Evolutionary conservation across 495 filamentous ascomycete species (phyloP).

Genomic region (Cercophora newfieldiana): DNA sequence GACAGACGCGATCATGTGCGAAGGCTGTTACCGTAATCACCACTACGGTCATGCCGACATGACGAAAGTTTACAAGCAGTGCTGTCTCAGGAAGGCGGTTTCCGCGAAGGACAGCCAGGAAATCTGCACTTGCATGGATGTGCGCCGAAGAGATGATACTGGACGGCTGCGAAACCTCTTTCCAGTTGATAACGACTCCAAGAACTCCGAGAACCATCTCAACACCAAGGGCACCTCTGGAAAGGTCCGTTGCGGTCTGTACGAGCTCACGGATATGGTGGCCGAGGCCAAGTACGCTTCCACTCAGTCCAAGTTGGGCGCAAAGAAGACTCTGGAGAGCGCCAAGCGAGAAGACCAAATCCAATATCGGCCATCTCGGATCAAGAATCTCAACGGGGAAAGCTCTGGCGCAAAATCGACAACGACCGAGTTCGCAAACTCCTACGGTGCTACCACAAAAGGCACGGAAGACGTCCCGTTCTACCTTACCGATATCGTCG

Average conservation of each 20-base stretch:
- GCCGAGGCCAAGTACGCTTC: constrained; percentile 13
- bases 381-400: constrained; percentile 6
- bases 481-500: constrained; percentile 31
- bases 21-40: constrained; percentile 25
- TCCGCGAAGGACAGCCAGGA: constrained; percentile 18
- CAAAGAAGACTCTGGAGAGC: background rate
- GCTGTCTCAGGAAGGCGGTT: constrained; percentile 25
- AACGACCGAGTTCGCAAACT: constrained; percentile 5
- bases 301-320: background rate
- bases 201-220: background rate
- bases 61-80: constrained; percentile 37
- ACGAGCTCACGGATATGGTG: constrained; percentile 12
- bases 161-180: constrained; percentile 23
- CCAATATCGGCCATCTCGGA: background rate
- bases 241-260: constrained; percentile 26
- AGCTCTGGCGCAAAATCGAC: background rate
- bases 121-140: constrained; percentile 30
- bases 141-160: constrained; percentile 20
- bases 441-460: constrained; percentile 7
- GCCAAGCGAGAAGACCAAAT: background rate
- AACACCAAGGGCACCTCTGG: background rate
- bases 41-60: constrained; percentile 1
- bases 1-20: constrained; percentile 18
- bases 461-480: constrained; percentile 34
- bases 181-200: constrained; percentile 21